Evolutionary conservation across 345 rosid genomes (phyloP).

Genomic region (Hibiscus trionum): DNA sequence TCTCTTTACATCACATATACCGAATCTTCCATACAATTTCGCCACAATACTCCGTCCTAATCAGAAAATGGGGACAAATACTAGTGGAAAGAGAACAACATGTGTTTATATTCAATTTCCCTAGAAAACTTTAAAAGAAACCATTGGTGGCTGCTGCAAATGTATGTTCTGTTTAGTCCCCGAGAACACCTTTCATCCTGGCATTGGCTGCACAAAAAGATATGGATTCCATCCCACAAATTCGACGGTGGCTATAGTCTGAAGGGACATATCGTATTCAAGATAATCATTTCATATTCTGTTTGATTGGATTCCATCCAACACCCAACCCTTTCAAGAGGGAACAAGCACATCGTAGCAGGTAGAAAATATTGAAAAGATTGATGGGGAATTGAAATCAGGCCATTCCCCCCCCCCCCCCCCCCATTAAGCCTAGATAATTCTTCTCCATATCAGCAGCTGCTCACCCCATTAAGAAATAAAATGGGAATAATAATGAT

Average conservation of each 20-base stretch:
- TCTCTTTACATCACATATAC: not conserved
- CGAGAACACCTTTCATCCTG: not conserved
- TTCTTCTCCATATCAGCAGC: too few relatives aligned
- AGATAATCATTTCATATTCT: constrained; percentile 13
- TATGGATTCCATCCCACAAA: not conserved
- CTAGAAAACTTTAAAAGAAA: not conserved
- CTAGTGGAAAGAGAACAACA: not conserved
- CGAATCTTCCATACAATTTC: not conserved
- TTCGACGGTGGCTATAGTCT: constrained; percentile 18
- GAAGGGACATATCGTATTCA: constrained; percentile 23
- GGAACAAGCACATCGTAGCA: not conserved
- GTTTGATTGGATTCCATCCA: constrained; percentile 13
- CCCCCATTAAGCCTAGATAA: constrained; percentile 6
- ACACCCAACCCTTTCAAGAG: not conserved
- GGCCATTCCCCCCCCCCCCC: not conserved
- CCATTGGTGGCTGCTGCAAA: not conserved
- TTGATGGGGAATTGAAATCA: constrained; percentile 18
- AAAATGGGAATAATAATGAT: too few relatives aligned
- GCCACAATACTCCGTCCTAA: not conserved
- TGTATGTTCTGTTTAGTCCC: not conserved
- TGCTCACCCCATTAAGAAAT: too few relatives aligned
- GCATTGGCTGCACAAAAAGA: constrained; percentile 7
- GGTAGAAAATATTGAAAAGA: constrained; percentile 15
- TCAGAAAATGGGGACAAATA: not conserved
- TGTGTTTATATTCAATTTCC: not conserved